These are phyloP conservation scores for Haplographium delicatum DNA, from an alignment of 495 filamentous ascomycete genomes.

Conservation along the genomic window DNA sequence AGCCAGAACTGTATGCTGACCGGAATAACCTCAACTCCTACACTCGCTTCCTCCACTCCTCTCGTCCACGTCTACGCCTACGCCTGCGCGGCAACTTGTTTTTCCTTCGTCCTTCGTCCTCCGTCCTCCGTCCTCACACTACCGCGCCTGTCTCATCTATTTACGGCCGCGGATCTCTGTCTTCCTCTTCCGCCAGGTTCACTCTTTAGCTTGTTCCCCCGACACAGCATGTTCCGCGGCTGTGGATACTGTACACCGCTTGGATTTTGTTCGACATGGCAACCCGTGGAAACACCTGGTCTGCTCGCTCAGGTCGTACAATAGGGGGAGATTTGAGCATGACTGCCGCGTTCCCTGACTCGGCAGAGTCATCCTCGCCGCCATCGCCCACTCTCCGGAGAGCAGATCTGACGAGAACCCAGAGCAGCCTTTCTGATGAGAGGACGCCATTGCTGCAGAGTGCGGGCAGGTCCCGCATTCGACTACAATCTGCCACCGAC, in stretches of 20 bases:
- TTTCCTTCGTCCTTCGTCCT: no score
- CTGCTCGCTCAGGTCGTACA: conserved; percentile 9
- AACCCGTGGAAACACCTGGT: conserved; percentile 2
- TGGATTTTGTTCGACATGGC: no score
- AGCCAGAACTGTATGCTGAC: no score
- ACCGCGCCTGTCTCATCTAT: no score
- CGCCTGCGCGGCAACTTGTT: no score
- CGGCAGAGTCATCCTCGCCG: conserved; percentile 12
- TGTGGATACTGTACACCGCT: no score
- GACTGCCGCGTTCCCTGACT: conserved; percentile 11
- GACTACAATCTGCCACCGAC: conserved; percentile 30
- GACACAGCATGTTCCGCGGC: conserved; percentile 10
- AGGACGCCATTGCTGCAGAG: conserved; percentile 38
- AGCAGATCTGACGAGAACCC: conserved; percentile 8
- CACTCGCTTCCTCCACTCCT: no score
- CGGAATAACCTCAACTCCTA: no score
- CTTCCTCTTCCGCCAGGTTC: not conserved
- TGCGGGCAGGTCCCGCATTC: conserved; percentile 29
- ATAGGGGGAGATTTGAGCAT: conserved; percentile 8
- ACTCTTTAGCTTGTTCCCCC: no score
- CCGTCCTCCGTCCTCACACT: no score
- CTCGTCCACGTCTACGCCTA: no score
- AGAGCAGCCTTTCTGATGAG: conserved; percentile 35
- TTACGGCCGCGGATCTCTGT: no score
- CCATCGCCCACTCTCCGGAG: conserved; percentile 14